These are phyloP conservation scores for Chaetomium cochliodes DNA, from an alignment of 495 filamentous ascomycete genomes.

Conservation along the genomic window DNA sequence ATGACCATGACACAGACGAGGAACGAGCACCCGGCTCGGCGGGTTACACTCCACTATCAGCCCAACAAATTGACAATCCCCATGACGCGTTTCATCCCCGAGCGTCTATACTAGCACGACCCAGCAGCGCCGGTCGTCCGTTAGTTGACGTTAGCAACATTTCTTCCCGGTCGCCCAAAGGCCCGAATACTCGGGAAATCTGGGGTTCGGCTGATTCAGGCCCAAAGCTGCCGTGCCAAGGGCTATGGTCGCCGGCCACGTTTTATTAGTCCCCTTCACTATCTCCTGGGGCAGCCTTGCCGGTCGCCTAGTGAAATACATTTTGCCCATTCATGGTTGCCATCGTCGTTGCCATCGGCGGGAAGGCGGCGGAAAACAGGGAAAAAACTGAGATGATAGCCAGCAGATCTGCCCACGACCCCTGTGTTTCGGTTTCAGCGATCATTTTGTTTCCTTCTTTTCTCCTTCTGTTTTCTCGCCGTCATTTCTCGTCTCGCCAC, in stretches of 20 bases:
- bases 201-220: constrained; percentile 12
- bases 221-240: neutral
- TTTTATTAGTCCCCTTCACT: neutral
- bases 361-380: neutral
- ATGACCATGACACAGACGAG: neutral
- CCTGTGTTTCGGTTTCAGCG: neutral
- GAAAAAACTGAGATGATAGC: neutral
- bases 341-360: neutral
- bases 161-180: constrained; percentile 9
- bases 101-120: neutral
- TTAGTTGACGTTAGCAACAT: neutral
- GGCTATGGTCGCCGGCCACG: neutral
- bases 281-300: too few species aligned
- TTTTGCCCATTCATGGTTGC: neutral
- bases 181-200: constrained; percentile 24
- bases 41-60: neutral
- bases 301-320: too few species aligned
- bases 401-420: neutral
- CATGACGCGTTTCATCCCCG: constrained; percentile 1
- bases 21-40: constrained; percentile 11
- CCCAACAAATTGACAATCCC: neutral
- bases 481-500: neutral
- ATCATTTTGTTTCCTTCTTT: neutral
- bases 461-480: neutral
- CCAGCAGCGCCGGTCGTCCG: neutral